phyloP scores from a whole-genome alignment of 129 eudicot species.

The Flaveria sonorensis region DNA sequence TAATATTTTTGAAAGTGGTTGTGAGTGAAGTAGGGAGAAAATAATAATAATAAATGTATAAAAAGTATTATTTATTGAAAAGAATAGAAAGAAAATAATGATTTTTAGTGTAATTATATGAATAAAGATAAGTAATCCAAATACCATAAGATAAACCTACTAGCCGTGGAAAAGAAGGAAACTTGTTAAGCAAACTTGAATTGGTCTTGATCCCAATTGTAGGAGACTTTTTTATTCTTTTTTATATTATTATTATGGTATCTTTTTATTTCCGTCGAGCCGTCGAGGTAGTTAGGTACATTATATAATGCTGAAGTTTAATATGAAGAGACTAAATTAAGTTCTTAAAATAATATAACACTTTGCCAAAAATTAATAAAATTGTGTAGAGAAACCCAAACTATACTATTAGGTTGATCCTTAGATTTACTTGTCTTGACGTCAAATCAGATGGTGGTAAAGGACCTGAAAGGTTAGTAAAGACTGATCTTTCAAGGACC shows the following conservation, averaged over 20 bases:
- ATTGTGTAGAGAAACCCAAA: not conserved
- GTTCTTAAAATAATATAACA: not conserved
- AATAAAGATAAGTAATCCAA: too few relatives aligned
- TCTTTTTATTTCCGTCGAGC: not conserved
- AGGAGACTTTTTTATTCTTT: not conserved
- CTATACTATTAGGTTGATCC: not conserved
- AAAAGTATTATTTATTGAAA: too few relatives aligned
- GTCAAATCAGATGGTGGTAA: not conserved
- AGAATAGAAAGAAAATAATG: too few relatives aligned
- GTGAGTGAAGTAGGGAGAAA: too few relatives aligned
- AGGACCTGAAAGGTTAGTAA: too few relatives aligned
- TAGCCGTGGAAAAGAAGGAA: not conserved
- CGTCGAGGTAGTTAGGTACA: too few relatives aligned
- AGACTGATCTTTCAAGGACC: too few relatives aligned
- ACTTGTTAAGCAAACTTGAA: conserved; percentile 17
- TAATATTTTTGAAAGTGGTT: too few relatives aligned
- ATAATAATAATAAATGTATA: too few relatives aligned
- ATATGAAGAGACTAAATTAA: not conserved
- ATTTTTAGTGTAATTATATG: too few relatives aligned
- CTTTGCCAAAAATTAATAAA: not conserved
- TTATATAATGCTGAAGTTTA: too few relatives aligned
- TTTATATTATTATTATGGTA: not conserved
- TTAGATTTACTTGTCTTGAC: not conserved
- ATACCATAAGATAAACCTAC: too few relatives aligned
- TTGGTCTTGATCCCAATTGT: conserved; percentile 1